A percentile compares a stretch with the other conserved stretches of the same genome.
phyloP scores from a whole-genome alignment of 257 asterid genomes.

The Lantana camara region DNA sequence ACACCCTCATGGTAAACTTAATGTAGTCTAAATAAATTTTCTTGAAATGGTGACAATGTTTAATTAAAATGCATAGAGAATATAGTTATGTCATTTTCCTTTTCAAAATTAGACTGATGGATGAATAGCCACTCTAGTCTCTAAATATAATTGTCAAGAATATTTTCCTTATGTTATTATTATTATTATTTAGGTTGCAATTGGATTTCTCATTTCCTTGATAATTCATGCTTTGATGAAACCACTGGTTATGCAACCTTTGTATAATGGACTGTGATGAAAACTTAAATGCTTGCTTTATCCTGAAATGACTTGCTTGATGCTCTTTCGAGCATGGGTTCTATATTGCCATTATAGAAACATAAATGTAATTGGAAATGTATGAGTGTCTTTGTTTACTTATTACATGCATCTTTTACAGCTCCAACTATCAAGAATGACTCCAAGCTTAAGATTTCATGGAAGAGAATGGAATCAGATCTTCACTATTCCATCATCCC shows the following conservation, averaged over 20 bases:
- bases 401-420: too few relatives aligned
- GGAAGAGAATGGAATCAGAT: conserved; percentile 33
- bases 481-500: conserved; percentile 20
- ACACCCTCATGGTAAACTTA: too few relatives aligned
- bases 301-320: not conserved
- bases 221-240: too few relatives aligned
- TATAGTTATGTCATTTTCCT: too few relatives aligned
- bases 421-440: conserved; percentile 10
- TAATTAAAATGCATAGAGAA: too few relatives aligned
- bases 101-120: too few relatives aligned
- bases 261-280: too few relatives aligned
- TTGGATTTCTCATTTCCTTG: conserved; percentile 1
- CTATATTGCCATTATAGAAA: not conserved
- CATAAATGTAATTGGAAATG: not conserved
- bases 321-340: conserved; percentile 1
- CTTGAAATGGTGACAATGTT: too few relatives aligned
- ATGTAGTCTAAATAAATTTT: too few relatives aligned
- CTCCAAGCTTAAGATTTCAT: conserved; percentile 14
- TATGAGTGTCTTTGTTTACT: too few relatives aligned
- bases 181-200: not conserved
- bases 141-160: not conserved
- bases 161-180: not conserved
- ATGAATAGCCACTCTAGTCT: not conserved
- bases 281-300: not conserved
- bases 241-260: too few relatives aligned